A percentile compares a stretch with the other conserved stretches of the same genome.
Evolutionary conservation across 768 basidiomycete species (phyloP).

Genomic region (Xerocomus spinulosus): DNA sequence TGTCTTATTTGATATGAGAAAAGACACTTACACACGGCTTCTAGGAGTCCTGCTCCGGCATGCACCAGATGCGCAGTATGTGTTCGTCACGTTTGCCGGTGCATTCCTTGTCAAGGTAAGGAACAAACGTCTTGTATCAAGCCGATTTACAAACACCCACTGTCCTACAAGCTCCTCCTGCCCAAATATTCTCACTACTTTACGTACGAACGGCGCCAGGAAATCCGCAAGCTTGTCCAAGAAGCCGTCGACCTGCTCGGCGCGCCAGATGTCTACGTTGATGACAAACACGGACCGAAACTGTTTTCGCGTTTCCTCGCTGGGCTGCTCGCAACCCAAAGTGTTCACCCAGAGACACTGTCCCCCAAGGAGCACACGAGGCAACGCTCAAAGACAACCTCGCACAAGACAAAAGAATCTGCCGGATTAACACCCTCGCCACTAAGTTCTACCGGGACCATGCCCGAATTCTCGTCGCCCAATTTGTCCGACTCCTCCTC

Average conservation of each 20-base stretch:
- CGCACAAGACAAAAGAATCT: conserved; percentile 13
- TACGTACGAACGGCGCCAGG: conserved; percentile 49
- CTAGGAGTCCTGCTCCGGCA: conserved; percentile 58
- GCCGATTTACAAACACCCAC: neutral
- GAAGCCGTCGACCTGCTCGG: conserved; percentile 63
- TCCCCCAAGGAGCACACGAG: conserved; percentile 13
- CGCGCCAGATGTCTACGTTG: conserved; percentile 68
- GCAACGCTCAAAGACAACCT: conserved; percentile 7
- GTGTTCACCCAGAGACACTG: conserved; percentile 25
- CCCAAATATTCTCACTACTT: conserved; percentile 67
- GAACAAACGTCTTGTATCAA: neutral
- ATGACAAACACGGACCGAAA: conserved; percentile 77
- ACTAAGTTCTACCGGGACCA: conserved; percentile 3
- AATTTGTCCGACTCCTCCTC: conserved; percentile 38
- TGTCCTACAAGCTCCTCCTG: conserved; percentile 57
- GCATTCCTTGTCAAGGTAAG: conserved; percentile 78
- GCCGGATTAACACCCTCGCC: conserved; percentile 2
- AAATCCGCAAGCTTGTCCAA: conserved; percentile 62
- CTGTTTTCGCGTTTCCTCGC: conserved; percentile 77
- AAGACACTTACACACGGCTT: conserved; percentile 2
- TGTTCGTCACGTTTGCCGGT: conserved; percentile 76
- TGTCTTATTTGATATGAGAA: neutral
- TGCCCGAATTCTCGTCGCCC: conserved; percentile 22
- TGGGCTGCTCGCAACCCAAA: conserved; percentile 61
- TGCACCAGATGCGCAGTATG: conserved; percentile 75